phyloP scores from a whole-genome alignment of 2,329 filamentous ascomycete genomes.

The Hymenoscyphus fraxineus region DNA sequence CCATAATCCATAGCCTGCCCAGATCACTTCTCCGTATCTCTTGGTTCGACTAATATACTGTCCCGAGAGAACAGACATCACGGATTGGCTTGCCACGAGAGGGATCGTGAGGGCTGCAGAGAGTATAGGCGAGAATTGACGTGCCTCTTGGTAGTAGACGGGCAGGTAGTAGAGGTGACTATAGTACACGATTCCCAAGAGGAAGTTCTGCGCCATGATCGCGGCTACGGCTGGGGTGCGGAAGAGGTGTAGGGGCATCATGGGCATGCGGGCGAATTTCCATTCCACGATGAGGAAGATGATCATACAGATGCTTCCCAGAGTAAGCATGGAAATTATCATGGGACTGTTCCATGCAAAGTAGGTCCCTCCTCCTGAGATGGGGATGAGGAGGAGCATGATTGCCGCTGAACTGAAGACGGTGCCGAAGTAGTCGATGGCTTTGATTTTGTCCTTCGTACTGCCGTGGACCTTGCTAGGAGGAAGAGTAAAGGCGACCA shows the following conservation, averaged over 20 bases:
- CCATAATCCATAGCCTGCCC: constrained; percentile 35
- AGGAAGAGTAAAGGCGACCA: constrained; percentile 48
- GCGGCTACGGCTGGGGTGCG: constrained; percentile 48
- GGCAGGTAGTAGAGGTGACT: constrained; percentile 57
- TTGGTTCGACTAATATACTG: constrained; percentile 55
- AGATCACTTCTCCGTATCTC: constrained; percentile 58
- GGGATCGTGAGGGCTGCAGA: constrained; percentile 51
- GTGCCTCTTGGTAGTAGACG: constrained; percentile 57
- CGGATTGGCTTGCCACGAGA: constrained; percentile 45
- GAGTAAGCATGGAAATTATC: constrained; percentile 55
- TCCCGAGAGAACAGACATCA: constrained; percentile 47
- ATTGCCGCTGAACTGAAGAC: constrained; percentile 52
- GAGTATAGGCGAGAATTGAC: constrained; percentile 34
- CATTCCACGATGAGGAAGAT: constrained; percentile 53
- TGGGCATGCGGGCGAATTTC: constrained; percentile 52
- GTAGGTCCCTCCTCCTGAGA: constrained; percentile 57
- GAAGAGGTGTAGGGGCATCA: constrained; percentile 57
- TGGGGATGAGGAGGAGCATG: constrained; percentile 58
- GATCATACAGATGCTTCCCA: constrained; percentile 45
- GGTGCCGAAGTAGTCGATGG: constrained; percentile 58
- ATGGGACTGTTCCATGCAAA: constrained; percentile 54
- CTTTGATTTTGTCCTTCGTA: constrained; percentile 45
- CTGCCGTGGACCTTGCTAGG: constrained; percentile 48
- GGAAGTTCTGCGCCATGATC: constrained; percentile 55
- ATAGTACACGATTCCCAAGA: constrained; percentile 59